Conservation (phyloP, 1,284 basidiomycete genomes). For the Leccinum fuscescens region DNA sequence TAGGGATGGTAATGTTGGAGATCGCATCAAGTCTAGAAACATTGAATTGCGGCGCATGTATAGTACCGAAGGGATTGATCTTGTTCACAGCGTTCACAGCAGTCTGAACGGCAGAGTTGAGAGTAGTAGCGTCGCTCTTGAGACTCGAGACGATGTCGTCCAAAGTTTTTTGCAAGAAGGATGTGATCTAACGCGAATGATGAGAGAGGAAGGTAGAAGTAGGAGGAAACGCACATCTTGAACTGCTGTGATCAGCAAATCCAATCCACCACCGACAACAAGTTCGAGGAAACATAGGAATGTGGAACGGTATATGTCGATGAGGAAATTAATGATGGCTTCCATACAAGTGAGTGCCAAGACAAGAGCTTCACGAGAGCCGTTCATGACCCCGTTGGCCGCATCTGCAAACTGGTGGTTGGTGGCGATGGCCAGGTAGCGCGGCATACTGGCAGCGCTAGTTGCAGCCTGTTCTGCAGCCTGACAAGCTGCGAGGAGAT, state of each 20-base stretch:
- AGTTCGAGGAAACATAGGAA: constrained; percentile 92
- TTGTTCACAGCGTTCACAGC: constrained; percentile 71
- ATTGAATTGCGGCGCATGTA: constrained; percentile 66
- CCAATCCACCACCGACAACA: constrained; percentile 78
- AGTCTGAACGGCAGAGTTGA: constrained; percentile 68
- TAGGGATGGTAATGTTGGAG: constrained; percentile 79
- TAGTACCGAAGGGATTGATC: constrained; percentile 64
- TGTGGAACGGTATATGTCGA: constrained; percentile 88
- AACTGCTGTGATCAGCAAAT: constrained; percentile 79
- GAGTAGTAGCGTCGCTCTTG: constrained; percentile 64
- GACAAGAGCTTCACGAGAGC: constrained; percentile 70
- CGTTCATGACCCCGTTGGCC: constrained; percentile 77
- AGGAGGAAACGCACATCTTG: constrained; percentile 57
- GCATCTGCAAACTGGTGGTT: constrained; percentile 78
- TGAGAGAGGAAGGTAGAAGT: constrained; percentile 9
- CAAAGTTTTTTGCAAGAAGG: constrained; percentile 62
- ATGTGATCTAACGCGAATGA: constrained; percentile 57
- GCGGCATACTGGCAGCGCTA: constrained; percentile 79
- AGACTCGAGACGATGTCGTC: constrained; percentile 62
- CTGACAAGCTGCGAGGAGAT: constrained; percentile 75
- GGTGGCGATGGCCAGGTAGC: constrained; percentile 81
- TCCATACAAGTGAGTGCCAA: constrained; percentile 81
- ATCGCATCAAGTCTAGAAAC: constrained; percentile 73
- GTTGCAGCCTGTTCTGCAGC: constrained; percentile 84
- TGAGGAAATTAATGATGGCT: constrained; percentile 85